Evolutionary conservation across 192 early-diverging fungal genomes (phyloP).

Genomic region (Linderina pennispora): DNA sequence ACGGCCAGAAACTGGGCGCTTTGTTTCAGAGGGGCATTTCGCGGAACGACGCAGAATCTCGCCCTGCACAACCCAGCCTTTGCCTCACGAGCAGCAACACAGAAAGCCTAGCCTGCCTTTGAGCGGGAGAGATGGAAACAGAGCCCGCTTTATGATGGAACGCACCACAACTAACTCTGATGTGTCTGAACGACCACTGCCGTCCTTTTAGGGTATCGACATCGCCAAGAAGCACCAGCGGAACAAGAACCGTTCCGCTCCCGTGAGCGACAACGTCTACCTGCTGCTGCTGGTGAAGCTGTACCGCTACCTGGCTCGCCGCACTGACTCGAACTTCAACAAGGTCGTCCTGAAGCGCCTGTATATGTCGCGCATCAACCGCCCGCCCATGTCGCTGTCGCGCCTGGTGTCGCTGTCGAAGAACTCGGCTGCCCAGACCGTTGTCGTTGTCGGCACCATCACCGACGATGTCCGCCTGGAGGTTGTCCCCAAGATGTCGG

Average conservation of each 20-base stretch:
- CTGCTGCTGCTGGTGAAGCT: slow-evolving; percentile 98
- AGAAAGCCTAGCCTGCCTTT: too few species aligned
- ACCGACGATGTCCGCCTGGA: slow-evolving; percentile 94
- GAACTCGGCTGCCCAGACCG: slow-evolving; percentile 75
- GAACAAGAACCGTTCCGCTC: slow-evolving; percentile 83
- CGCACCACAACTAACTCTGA: too few species aligned
- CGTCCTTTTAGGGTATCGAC: slow-evolving; percentile 83
- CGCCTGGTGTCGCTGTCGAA: slow-evolving; percentile 78
- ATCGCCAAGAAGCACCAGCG: slow-evolving; percentile 98
- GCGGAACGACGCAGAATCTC: too few species aligned
- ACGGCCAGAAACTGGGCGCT: too few species aligned
- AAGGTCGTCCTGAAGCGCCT: slow-evolving; percentile 97
- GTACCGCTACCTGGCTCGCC: slow-evolving; percentile 98
- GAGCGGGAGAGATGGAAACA: too few species aligned
- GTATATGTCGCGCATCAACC: slow-evolving; percentile 97
- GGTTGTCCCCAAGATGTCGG: slow-evolving; percentile 89
- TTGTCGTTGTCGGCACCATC: slow-evolving; percentile 93
- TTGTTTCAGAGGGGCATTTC: too few species aligned
- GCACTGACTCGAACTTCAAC: slow-evolving; percentile 98
- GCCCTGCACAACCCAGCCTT: too few species aligned
- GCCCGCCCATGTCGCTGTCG: slow-evolving; percentile 90
- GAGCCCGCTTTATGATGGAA: too few species aligned
- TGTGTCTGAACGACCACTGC: neutral
- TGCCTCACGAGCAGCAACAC: too few species aligned
- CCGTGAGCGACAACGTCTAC: slow-evolving; percentile 96